These are phyloP conservation scores for Pleurotus giganteus DNA, from an alignment of 768 basidiomycete genomes.

Conservation along the genomic window DNA sequence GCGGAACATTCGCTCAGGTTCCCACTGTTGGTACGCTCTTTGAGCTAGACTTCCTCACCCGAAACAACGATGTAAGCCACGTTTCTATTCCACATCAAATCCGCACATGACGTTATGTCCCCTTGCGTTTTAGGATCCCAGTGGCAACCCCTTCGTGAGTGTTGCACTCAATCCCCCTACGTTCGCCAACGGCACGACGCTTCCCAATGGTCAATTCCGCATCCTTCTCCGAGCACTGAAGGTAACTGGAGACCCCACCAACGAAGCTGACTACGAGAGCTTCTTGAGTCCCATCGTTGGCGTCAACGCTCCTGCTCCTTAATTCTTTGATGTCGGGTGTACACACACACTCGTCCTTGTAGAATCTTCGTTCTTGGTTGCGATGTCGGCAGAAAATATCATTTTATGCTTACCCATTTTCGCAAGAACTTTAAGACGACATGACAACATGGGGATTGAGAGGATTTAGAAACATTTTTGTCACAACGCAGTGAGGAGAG, in stretches of 20 bases:
- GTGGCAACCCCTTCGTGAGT: conserved; percentile 28
- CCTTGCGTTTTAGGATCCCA: conserved; percentile 15
- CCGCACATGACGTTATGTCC: not conserved
- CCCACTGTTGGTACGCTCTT: conserved; percentile 43
- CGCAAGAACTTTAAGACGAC: not conserved
- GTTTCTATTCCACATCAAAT: not conserved
- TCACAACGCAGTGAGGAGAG: conserved; percentile 12
- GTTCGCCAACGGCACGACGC: conserved; percentile 43
- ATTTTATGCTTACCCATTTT: not conserved
- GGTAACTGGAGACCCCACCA: conserved; percentile 41
- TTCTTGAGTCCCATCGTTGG: conserved; percentile 42
- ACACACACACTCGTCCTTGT: not conserved
- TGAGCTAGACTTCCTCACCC: conserved; percentile 43
- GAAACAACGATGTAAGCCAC: conserved; percentile 41
- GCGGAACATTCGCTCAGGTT: conserved; percentile 4
- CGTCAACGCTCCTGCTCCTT: conserved; percentile 8
- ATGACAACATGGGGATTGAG: not conserved
- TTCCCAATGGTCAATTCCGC: conserved; percentile 41
- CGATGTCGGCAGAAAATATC: not conserved
- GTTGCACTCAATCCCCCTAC: conserved; percentile 24
- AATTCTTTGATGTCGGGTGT: too few species aligned
- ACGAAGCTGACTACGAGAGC: conserved; percentile 43
- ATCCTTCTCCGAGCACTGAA: conserved; percentile 37
- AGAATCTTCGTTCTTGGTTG: not conserved
- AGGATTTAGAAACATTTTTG: not conserved